Evolutionary conservation across 305 asterid species (phyloP).

Genomic region (Fraxinus albicans): DNA sequence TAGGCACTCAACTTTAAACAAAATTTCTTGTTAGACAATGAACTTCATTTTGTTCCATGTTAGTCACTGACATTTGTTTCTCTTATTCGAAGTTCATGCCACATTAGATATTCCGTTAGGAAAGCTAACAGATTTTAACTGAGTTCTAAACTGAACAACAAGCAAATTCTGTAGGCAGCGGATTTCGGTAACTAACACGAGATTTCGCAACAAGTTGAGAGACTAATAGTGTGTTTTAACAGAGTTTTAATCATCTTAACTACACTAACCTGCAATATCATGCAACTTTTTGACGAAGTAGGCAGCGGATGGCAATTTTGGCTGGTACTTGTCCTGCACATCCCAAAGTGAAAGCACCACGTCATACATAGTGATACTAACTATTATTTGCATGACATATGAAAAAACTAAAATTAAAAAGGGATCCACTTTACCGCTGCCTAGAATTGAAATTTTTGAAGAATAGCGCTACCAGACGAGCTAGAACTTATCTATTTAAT

Average conservation of each 20-base stretch:
- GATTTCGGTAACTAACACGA: not conserved
- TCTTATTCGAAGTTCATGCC: not conserved
- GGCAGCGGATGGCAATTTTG: constrained; percentile 1
- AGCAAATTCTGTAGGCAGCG: not conserved
- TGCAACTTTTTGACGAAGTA: constrained; percentile 43
- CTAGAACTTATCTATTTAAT: not conserved
- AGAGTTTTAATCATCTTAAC: constrained; percentile 1
- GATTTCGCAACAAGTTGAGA: not conserved
- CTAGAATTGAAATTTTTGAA: not conserved
- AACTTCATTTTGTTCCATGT: not conserved
- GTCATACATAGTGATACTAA: not conserved
- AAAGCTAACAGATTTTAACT: not conserved
- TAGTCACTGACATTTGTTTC: not conserved
- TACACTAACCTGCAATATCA: constrained; percentile 60
- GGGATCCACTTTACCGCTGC: not conserved
- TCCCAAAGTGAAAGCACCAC: not conserved
- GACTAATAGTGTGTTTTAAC: not conserved
- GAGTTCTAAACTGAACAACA: not conserved
- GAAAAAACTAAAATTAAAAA: not conserved
- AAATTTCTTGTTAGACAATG: not conserved
- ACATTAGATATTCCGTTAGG: not conserved
- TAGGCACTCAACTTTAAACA: not conserved
- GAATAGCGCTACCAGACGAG: not conserved
- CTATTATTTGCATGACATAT: not conserved
- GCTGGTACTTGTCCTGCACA: constrained; percentile 6